These are phyloP conservation scores for Starmerella floris DNA, from an alignment of 805 yeast genomes.

Conservation along the genomic window DNA sequence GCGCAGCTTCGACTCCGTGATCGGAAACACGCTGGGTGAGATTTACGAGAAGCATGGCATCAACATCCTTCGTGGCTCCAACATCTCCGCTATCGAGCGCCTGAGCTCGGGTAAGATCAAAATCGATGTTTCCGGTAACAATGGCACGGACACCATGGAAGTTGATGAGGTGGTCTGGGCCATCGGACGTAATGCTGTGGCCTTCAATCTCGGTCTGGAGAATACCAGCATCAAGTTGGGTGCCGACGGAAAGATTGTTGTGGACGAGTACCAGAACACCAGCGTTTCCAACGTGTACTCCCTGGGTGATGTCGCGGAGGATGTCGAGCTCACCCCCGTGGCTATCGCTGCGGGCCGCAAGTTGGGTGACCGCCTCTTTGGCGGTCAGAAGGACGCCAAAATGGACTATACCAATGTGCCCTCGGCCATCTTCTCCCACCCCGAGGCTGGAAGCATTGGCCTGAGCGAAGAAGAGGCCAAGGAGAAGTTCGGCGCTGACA, in stretches of 20 bases:
- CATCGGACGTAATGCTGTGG: constrained; percentile 70
- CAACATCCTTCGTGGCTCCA: constrained; percentile 55
- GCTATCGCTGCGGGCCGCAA: constrained; percentile 98
- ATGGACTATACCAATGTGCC: constrained; percentile 82
- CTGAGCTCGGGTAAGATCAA: constrained; percentile 29
- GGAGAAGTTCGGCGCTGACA: constrained; percentile 62
- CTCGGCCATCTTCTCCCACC: constrained; percentile 94
- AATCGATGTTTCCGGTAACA: not conserved
- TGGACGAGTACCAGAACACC: constrained; percentile 81
- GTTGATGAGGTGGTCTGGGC: constrained; percentile 90
- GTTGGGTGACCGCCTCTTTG: constrained; percentile 81
- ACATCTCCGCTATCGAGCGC: constrained; percentile 35
- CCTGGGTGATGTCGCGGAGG: constrained; percentile 88
- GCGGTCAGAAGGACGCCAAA: constrained; percentile 53
- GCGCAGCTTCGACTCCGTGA: constrained; percentile 72
- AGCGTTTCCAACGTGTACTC: constrained; percentile 59
- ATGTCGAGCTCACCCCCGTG: constrained; percentile 90
- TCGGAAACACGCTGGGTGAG: constrained; percentile 68
- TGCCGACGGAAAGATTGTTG: constrained; percentile 47
- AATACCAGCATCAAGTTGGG: constrained; percentile 57
- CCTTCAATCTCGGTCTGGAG: constrained; percentile 57
- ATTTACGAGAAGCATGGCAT: constrained; percentile 72
- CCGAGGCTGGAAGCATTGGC: constrained; percentile 94
- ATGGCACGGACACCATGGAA: constrained; percentile 26
- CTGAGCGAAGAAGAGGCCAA: constrained; percentile 66